Evolutionary conservation across 176 grass and related monocot genomes (phyloP), one percentile per base, ranked within the genome.

Genomic region (Paspalum notatum): DNA sequence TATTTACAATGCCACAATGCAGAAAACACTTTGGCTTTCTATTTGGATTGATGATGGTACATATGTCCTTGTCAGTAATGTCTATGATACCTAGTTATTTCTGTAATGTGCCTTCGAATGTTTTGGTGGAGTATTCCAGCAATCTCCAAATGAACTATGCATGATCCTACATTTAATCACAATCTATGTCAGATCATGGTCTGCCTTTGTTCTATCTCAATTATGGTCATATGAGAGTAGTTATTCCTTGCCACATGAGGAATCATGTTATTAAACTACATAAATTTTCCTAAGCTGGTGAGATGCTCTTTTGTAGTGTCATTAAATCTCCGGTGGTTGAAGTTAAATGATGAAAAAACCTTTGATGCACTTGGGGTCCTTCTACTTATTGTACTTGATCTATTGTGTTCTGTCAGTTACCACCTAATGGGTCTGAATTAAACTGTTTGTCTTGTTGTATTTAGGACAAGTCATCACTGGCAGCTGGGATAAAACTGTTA

Each of bases 401-500:
- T 72, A 18, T 48, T 59, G 22, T 70, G 25, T n/a, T 8, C 17
- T 69, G 71, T 71, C 0, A 9, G 15, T 60, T 9, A 65, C 13
- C n/a, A 52, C 24, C 11, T 66, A 65, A 66, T 16, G 78, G 40
- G 47, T 68, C 38, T 12, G 13, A 72, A 80, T 3, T 78, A 63
- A 37, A 82, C 50, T 68, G 8, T 50, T 14, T 44, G 6, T 67
- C 50, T 80, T 7, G 73, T 51, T 71, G 32, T 82, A 27, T 79
- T 64, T 78, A 98, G 96, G 96, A 0, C 96, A 99, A 93, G 96
- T 99, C 39, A 93, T 99, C 42, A 93, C 90, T 54, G 96, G 96
- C 26, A 95, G 96, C 88, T 99, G 92, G 96, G 96, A 99, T 85
- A 99, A 93, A 76, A 99, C 88, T 79, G 58, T 99, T 53, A 99